These are phyloP conservation scores for Magnaporthiopsis rhizophila DNA, from an alignment of 2,329 filamentous ascomycete genomes.

Conservation along the genomic window DNA sequence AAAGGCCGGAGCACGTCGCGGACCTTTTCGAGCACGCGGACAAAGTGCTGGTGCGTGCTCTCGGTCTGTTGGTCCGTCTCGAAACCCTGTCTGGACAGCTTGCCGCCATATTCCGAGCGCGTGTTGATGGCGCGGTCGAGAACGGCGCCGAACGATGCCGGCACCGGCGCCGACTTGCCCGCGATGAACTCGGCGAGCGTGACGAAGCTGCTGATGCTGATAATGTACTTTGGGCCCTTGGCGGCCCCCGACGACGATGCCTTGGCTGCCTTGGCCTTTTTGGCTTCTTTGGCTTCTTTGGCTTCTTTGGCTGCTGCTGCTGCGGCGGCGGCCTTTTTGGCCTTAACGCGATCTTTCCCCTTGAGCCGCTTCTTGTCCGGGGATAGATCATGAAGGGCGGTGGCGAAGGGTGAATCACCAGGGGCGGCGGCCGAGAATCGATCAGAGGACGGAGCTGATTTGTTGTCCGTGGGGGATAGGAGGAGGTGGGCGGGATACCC, in stretches of 20 bases:
- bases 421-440: too few relatives aligned
- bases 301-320: constrained; percentile 16
- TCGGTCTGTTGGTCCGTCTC: constrained; percentile 16
- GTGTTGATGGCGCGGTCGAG: constrained; percentile 28
- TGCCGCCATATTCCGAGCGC: constrained; percentile 20
- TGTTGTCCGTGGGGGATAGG: too few relatives aligned
- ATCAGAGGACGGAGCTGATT: too few relatives aligned
- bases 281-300: too few relatives aligned
- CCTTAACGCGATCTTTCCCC: constrained; percentile 15
- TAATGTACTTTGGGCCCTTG: constrained; percentile 20
- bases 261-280: too few relatives aligned
- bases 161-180: constrained; percentile 13
- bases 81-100: constrained; percentile 14
- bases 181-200: constrained; percentile 29
- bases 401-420: too few relatives aligned
- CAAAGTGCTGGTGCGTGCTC: constrained; percentile 24
- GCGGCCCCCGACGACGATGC: neutral
- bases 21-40: constrained; percentile 26
- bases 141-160: constrained; percentile 20
- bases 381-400: too few relatives aligned
- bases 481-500: constrained; percentile 22
- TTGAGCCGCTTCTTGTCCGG: neutral
- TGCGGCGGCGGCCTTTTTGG: constrained; percentile 15
- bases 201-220: constrained; percentile 29
- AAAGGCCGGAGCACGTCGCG: constrained; percentile 20